A percentile compares a stretch with the other conserved stretches of the same genome.
These are phyloP conservation scores for Xylaria curta DNA, from an alignment of 495 filamentous ascomycete genomes.

Conservation along the genomic window DNA sequence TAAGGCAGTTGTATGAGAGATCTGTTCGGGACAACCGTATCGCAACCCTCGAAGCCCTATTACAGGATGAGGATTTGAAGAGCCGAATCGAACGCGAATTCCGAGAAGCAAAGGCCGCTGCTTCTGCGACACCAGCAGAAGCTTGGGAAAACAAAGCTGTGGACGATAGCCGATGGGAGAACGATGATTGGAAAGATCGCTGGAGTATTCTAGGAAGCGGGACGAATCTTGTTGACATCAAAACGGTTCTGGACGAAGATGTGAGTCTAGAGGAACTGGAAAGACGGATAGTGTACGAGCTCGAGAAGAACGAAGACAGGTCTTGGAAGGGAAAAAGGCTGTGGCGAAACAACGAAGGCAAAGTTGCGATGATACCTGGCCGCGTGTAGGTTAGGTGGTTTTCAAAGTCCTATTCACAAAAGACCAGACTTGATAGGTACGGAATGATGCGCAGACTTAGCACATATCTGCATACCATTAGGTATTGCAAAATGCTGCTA, in stretches of 20 bases:
- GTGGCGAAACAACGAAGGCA: constrained; percentile 13
- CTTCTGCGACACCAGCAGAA: not conserved
- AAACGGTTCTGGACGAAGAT: constrained; percentile 8
- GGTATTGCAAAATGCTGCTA: too few species aligned
- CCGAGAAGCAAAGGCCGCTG: constrained; percentile 2
- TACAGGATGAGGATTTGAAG: not conserved
- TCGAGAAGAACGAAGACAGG: constrained; percentile 20
- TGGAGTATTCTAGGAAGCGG: constrained; percentile 16
- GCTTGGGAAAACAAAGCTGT: constrained; percentile 4
- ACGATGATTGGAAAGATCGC: constrained; percentile 13
- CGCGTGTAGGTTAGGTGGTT: not conserved
- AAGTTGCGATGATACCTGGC: not conserved
- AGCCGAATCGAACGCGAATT: constrained; percentile 1
- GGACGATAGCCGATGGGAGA: constrained; percentile 8
- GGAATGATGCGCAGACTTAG: too few species aligned
- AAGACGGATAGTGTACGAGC: not conserved
- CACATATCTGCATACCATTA: too few species aligned
- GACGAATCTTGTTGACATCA: constrained; percentile 2
- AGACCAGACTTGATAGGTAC: too few species aligned
- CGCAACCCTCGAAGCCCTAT: not conserved
- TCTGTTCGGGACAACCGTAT: not conserved
- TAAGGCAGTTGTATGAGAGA: not conserved
- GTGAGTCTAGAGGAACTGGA: constrained; percentile 6
- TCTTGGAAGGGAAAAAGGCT: constrained; percentile 15
- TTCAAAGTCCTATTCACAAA: too few species aligned